Evolutionary conservation across 306 rosid species (phyloP).

Genomic region (Cicer arietinum): DNA sequence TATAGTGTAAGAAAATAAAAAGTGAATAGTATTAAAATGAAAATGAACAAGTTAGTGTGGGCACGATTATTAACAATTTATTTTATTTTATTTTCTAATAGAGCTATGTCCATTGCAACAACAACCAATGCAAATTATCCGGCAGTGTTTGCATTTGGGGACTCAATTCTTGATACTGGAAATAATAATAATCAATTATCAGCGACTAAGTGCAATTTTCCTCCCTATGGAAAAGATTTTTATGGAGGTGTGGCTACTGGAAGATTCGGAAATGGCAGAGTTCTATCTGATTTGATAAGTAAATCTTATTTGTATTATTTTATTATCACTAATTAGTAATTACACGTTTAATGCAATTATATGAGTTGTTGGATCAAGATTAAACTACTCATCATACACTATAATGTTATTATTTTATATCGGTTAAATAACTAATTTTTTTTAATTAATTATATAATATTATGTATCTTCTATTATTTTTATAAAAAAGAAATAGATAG

Average conservation of each 20-base stretch:
- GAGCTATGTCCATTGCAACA: neutral
- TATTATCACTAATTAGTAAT: neutral
- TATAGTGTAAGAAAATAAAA: neutral
- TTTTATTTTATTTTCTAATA: neutral
- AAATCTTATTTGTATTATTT: neutral
- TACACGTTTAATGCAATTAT: too few relatives aligned
- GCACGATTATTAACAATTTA: neutral
- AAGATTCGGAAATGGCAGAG: slow-evolving; percentile 66
- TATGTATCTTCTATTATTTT: too few relatives aligned
- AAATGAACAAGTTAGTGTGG: slow-evolving; percentile 2
- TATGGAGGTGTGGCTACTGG: slow-evolving; percentile 55
- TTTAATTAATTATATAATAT: too few relatives aligned
- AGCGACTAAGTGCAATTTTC: slow-evolving; percentile 50
- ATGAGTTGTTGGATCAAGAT: too few relatives aligned
- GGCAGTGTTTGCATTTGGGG: slow-evolving; percentile 71
- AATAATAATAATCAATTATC: slow-evolving; percentile 65
- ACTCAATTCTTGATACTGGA: slow-evolving; percentile 87
- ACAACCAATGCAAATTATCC: slow-evolving; percentile 41
- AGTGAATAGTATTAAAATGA: neutral
- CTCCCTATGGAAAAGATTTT: slow-evolving; percentile 72
- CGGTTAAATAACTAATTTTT: too few relatives aligned
- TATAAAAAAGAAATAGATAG: too few relatives aligned
- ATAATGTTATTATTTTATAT: neutral
- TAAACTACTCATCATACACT: too few relatives aligned
- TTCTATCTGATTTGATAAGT: slow-evolving; percentile 68